A percentile compares a stretch with the other conserved stretches of the same genome.
Conservation (phyloP, 2,329 filamentous ascomycete species). For the Malbranchea cinnamomea region DNA sequence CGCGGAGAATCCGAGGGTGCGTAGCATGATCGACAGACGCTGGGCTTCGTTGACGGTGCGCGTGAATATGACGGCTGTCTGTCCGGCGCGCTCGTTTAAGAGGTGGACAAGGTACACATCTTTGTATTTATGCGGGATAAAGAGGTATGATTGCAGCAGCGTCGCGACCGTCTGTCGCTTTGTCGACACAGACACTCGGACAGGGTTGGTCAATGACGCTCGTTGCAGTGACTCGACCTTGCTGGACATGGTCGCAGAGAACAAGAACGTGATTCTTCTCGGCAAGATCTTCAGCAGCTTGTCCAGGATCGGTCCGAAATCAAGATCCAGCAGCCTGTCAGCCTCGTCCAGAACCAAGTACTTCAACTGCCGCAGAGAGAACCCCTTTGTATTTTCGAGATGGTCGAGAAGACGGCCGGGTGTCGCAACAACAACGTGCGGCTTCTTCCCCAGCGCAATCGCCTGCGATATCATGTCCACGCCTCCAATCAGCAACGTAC, state of each 20-base stretch:
- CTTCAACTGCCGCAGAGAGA: conserved; percentile 65
- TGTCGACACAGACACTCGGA: conserved; percentile 65
- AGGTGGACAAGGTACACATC: conserved; percentile 81
- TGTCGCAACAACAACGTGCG: conserved; percentile 85
- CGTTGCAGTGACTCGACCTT: conserved; percentile 89
- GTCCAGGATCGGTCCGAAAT: conserved; percentile 84
- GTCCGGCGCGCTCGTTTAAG: conserved; percentile 72
- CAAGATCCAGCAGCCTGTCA: conserved; percentile 78
- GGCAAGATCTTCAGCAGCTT: conserved; percentile 86
- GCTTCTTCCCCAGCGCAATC: conserved; percentile 88
- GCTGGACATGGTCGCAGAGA: conserved; percentile 84
- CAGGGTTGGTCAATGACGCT: conserved; percentile 70
- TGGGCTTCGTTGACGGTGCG: conserved; percentile 86
- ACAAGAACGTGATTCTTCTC: conserved; percentile 64
- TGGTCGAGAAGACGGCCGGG: conserved; percentile 83
- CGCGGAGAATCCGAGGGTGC: conserved; percentile 72
- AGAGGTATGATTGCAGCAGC: conserved; percentile 70
- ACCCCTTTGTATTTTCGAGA: conserved; percentile 91
- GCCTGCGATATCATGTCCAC: conserved; percentile 90
- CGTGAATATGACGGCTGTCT: conserved; percentile 79
- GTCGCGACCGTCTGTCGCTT: conserved; percentile 89
- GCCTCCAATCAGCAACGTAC: conserved; percentile 75
- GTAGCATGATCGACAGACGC: conserved; percentile 66
- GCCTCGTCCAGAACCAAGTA: conserved; percentile 94
- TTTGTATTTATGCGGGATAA: conserved; percentile 75